Conservation (phyloP, 371 early-diverging fungal genomes). For the Rhizopus arrhizus region DNA sequence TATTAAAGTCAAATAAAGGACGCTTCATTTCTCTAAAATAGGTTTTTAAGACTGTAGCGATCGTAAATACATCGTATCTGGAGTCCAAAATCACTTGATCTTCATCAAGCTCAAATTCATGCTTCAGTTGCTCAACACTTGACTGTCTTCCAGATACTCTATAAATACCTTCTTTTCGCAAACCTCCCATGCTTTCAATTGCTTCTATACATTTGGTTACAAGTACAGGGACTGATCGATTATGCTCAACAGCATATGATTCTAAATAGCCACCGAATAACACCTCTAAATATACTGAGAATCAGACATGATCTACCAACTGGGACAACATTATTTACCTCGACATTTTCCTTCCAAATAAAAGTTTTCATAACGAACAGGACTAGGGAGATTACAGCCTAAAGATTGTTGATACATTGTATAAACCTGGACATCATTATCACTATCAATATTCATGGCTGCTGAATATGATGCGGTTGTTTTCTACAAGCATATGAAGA, state of each 20-base stretch:
- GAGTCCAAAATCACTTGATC: conserved; percentile 42
- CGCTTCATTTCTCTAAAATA: conserved; percentile 65
- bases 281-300: conserved; percentile 34
- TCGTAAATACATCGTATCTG: conserved; percentile 58
- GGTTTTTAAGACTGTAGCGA: conserved; percentile 65
- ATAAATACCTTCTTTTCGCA: conserved; percentile 72
- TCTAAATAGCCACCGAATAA: conserved; percentile 62
- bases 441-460: conserved; percentile 37
- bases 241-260: conserved; percentile 48
- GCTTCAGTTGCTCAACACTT: conserved; percentile 56
- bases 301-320: too few species aligned
- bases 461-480: conserved; percentile 22
- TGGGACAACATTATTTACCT: conserved; percentile 19
- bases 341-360: conserved; percentile 46
- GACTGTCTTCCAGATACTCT: conserved; percentile 70
- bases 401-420: conserved; percentile 44
- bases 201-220: conserved; percentile 60
- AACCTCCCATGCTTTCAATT: conserved; percentile 63
- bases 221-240: conserved; percentile 54
- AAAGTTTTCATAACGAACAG: conserved; percentile 56
- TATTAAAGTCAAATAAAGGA: conserved; percentile 60
- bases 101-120: conserved; percentile 59
- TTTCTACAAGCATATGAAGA: conserved; percentile 13
- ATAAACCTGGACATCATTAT: conserved; percentile 37
- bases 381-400: conserved; percentile 42